Evolutionary conservation across 2,329 filamentous ascomycete species (phyloP), one percentile per base, ranked within the genome.

Genomic region (Fusarium buharicum): DNA sequence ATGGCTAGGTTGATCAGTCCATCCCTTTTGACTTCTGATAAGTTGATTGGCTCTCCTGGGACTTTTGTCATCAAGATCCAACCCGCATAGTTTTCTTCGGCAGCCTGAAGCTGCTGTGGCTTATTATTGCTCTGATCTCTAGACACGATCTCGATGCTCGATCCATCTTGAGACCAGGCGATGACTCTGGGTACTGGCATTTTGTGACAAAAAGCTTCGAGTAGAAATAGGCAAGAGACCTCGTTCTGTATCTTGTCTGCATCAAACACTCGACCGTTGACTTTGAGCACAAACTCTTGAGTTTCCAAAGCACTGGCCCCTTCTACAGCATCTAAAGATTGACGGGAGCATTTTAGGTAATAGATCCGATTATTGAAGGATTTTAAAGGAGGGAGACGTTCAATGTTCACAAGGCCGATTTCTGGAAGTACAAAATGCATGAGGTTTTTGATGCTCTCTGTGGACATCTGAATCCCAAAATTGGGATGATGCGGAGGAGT

Each of bases 331-430:
- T 14, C 16, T 13, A 17, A 4, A 9, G 16, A 17, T 11, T 8
- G n/a, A 0, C 17, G 1, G n/a, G 1, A 6, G 4, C 13, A 16
- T 12, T 24, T 4, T 0, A 61, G 13, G 20, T 47, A 55, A 20
- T 61, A 61, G 6, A 61, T 55, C 1, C 55, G 49, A 11, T 61
- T 61, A 5, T 61, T 61, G 13, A 30, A 61, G 0, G 45, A 59
- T 13, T 50, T 58, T 2, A 39, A 17, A 2, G 50, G 6, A 1
- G 43, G 18, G 1, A 52, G 50, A 14, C 7, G 28, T 3, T 50
- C n/a, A 0, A 39, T 16, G 1, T 20, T 18, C 11, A 9, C 1
- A 3, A 1, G 1, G 8, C 4, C 6, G 12, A 12, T 1, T 3
- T 20, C 18, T 10, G 50, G 34, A 0, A 52, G 6, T 2, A 20